Conservation (phyloP, 495 filamentous ascomycete genomes). For the Hypoxylon cercidicola region DNA sequence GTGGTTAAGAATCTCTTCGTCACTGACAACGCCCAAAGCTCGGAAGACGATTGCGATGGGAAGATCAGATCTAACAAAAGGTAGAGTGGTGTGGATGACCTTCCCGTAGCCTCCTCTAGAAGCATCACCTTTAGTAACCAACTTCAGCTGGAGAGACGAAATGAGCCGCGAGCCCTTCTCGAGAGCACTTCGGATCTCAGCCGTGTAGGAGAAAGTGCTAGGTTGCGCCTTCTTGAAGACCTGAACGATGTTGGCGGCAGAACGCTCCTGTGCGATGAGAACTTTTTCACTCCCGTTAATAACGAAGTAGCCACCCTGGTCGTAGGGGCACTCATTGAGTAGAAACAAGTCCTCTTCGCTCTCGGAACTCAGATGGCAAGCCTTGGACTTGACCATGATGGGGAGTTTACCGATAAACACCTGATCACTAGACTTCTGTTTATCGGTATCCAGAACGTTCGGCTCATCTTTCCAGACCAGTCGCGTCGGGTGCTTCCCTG, state of each 20-base stretch:
- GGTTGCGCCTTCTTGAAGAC: constrained; percentile 96
- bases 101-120: constrained; percentile 82
- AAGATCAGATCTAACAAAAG: constrained; percentile 92
- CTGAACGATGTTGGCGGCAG: constrained; percentile 97
- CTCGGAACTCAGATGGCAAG: constrained; percentile 85
- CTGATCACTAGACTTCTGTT: constrained; percentile 59
- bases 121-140: constrained; percentile 83
- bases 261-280: constrained; percentile 95
- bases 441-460: constrained; percentile 48
- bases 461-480: constrained; percentile 69
- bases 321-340: constrained; percentile 95
- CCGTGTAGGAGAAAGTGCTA: constrained; percentile 87
- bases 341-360: constrained; percentile 82
- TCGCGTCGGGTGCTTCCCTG: constrained; percentile 62
- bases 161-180: constrained; percentile 96
- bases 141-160: constrained; percentile 86
- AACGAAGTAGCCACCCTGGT: constrained; percentile 97
- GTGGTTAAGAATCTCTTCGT: constrained; percentile 97
- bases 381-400: constrained; percentile 96
- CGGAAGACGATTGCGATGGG: constrained; percentile 95
- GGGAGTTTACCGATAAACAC: constrained; percentile 91
- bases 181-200: constrained; percentile 94
- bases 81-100: constrained; percentile 86
- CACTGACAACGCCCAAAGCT: constrained; percentile 93
- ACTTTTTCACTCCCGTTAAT: constrained; percentile 99